Conservation (phyloP, 2,329 filamentous ascomycete genomes). For the Apiospora hydei region DNA sequence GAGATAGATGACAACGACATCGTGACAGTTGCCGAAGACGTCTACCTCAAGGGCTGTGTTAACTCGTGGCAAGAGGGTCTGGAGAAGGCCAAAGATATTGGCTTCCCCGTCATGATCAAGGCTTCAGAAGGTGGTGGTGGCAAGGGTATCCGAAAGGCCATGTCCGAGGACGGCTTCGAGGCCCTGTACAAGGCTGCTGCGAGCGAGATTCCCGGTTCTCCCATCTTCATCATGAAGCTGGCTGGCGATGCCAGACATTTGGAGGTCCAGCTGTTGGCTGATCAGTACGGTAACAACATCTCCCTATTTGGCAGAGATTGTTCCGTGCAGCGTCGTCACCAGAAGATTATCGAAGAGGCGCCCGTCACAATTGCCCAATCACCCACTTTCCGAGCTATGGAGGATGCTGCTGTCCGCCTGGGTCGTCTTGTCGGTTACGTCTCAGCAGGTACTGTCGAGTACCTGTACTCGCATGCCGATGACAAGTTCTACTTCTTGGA, state of each 20-base stretch:
- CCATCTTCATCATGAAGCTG: slow-evolving; percentile 99
- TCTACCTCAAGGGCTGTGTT: slow-evolving; percentile 93
- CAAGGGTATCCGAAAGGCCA: slow-evolving; percentile 97
- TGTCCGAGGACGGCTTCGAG: slow-evolving; percentile 83
- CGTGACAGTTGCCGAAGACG: slow-evolving; percentile 85
- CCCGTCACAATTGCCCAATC: slow-evolving; percentile 95
- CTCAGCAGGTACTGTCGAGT: slow-evolving; percentile 97
- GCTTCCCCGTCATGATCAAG: slow-evolving; percentile 99
- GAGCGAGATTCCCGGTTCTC: slow-evolving; percentile 96
- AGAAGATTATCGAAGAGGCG: slow-evolving; percentile 99
- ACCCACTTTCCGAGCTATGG: slow-evolving; percentile 93
- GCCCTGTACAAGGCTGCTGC: slow-evolving; percentile 93
- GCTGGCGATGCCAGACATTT: slow-evolving; percentile 95
- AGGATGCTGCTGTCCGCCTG: slow-evolving; percentile 92
- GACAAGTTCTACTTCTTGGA: slow-evolving; percentile 99
- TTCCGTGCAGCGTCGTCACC: slow-evolving; percentile 96
- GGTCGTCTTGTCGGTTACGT: slow-evolving; percentile 97
- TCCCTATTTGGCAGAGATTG: slow-evolving; percentile 98
- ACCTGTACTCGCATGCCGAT: slow-evolving; percentile 96
- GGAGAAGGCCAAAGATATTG: slow-evolving; percentile 84
- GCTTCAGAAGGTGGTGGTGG: slow-evolving; percentile 99
- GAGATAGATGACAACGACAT: slow-evolving; percentile 81
- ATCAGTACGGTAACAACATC: slow-evolving; percentile 99
- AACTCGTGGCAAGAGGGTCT: slow-evolving; percentile 90
- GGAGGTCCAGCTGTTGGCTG: slow-evolving; percentile 95